A percentile compares a stretch with the other conserved stretches of the same genome.
Conservation (phyloP, 75 land plant genomes). For the Azolla pinnata region DNA sequence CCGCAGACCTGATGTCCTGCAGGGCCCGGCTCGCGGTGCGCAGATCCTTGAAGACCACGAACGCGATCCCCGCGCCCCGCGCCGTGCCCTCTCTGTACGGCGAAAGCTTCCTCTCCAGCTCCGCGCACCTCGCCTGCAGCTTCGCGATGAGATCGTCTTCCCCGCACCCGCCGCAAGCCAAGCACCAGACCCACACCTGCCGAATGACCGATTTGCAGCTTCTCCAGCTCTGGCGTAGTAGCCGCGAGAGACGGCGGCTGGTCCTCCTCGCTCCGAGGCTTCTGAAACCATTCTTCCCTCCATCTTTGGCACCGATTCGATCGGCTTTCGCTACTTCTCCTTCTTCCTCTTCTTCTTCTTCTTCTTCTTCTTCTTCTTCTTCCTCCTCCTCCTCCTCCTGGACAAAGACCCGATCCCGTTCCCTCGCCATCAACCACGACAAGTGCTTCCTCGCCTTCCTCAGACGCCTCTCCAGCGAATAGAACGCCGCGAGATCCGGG, state of each 20-base stretch:
- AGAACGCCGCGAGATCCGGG: slow-evolving; percentile 59
- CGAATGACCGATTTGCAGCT: slow-evolving; percentile 10
- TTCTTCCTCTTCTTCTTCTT: slow-evolving; percentile 19
- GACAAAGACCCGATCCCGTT: slow-evolving; percentile 19
- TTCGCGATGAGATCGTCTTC: slow-evolving; percentile 49
- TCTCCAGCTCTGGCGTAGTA: slow-evolving; percentile 2
- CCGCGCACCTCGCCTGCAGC: slow-evolving; percentile 35
- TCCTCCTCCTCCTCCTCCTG: slow-evolving; percentile 27
- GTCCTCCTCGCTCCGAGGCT: not conserved
- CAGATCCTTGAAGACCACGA: slow-evolving; percentile 77
- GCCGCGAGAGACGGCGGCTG: slow-evolving; percentile 3
- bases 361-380: slow-evolving; percentile 5
- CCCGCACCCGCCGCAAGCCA: slow-evolving; percentile 32
- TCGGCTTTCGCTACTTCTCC: slow-evolving; percentile 11
- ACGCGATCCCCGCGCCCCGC: slow-evolving; percentile 74
- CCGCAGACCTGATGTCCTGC: slow-evolving; percentile 50
- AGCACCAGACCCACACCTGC: slow-evolving; percentile 11
- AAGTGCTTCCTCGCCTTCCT: slow-evolving; percentile 48
- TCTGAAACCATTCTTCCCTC: slow-evolving; percentile 13
- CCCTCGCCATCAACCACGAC: slow-evolving; percentile 42
- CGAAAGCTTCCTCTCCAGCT: slow-evolving; percentile 37
- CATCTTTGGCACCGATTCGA: too few relatives aligned
- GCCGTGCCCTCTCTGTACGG: slow-evolving; percentile 62
- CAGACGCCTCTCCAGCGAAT: slow-evolving; percentile 33
- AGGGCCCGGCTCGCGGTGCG: slow-evolving; percentile 64